Evolutionary conservation across 345 rosid genomes (phyloP).

Genomic region (Dovyalis caffra): DNA sequence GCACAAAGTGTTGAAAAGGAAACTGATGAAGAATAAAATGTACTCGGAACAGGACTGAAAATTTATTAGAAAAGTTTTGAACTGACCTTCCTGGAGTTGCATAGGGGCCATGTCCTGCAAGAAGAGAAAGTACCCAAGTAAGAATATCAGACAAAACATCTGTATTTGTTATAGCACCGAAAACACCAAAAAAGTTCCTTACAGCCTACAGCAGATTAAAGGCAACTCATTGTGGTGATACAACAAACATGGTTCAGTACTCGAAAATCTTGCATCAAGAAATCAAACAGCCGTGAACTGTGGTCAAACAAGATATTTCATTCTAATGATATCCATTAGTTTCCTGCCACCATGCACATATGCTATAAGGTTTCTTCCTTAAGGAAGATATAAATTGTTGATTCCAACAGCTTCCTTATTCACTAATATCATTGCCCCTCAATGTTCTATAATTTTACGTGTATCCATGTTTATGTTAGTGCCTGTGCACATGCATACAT

Average conservation of each 20-base stretch:
- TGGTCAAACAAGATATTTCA: slow-evolving; percentile 3
- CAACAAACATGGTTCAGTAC: background rate
- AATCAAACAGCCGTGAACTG: background rate
- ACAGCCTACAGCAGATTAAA: background rate
- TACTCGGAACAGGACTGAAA: background rate
- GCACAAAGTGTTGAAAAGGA: background rate
- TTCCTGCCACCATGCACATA: background rate
- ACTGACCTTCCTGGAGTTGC: slow-evolving; percentile 93
- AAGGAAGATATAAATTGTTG: background rate
- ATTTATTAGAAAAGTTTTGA: background rate
- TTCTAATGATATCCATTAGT: background rate
- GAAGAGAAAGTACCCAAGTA: background rate
- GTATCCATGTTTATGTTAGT: background rate
- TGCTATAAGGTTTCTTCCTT: background rate
- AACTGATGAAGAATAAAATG: slow-evolving; percentile 11
- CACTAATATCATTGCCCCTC: background rate
- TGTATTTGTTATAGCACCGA: background rate
- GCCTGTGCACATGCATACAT: background rate
- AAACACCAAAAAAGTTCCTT: background rate
- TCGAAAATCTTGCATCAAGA: background rate
- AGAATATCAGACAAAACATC: slow-evolving; percentile 4
- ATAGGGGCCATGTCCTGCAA: slow-evolving; percentile 80
- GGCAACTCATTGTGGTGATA: background rate
- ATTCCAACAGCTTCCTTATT: background rate
- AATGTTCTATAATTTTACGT: background rate